Base-by-base conservation (phyloP, 306 rosid species). In the Gillenia trifoliata region DNA sequence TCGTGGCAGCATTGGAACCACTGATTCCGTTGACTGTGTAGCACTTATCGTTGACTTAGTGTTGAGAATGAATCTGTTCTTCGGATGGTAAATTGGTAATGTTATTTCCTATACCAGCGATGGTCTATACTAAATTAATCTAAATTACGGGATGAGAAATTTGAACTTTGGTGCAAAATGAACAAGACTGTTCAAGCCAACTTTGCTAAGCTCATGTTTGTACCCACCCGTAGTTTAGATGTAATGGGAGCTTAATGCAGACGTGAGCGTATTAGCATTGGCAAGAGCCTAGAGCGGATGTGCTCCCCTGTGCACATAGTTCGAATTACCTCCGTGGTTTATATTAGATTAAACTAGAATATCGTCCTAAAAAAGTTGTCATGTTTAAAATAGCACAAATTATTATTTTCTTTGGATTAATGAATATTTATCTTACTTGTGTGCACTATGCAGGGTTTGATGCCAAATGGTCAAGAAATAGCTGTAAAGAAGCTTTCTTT, bases 391-490 rank as follows among this genome's bases (percentile, higher is more conserved):
- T 0, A 10, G 1, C 5, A 22, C 19, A 25, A 11, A 23, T 25
- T 59, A 30, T 3, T 28, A 29, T 30, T 62, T 29, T 30, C 66
- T 62, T 62, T 1, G 23, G 68, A 15, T 49, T 31, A 8, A 11
- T 64, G 34, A 64, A 31, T n/a, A 4, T 22, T 9, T 17, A 60
- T 41, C 16, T 38, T 5, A 6, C 16, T 31, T 69, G n/a, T 30
- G 8, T 47, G 52, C 8, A 47, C 20, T 28, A 6, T 84, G 66
- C 87, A 93, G 97, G 98, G 98, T 19, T 72, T 91, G 86, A 63
- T 91, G 97, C 97, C 97, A 67, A 91, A 84, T 85, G 93, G 97
- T 60, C 89, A 89, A 84, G 87, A 89, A 86, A 74, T 93, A n/a
- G 98, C 98, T 12, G 89, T 93, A 65, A 93, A 93, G 87, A 93